Base-by-base conservation (phyloP, 1,139 yeast species). In the Komagataea norvegica region DNA sequence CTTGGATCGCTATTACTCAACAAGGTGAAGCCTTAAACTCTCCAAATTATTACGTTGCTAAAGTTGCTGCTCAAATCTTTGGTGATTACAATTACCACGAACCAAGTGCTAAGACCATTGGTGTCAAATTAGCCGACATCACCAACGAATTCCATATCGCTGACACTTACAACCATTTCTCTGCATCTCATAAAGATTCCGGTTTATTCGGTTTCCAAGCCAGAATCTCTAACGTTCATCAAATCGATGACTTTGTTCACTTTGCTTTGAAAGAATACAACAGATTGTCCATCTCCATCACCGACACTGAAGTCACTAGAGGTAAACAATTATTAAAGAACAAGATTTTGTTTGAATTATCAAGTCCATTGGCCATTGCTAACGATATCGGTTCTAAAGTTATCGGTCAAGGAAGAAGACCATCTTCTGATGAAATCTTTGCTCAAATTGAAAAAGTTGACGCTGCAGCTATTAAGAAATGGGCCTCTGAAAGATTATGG, bases 181-280 rank as follows among this genome's bases (percentile, higher is more conserved):
- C 86, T 48, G 63, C 64, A 41, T 77, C 86, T 36, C 82, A 77
- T 71, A 72, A 83, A 50, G 87, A 82, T 64, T 68, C 80, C 42
- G 91, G 93, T 58, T 73, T 84, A 62, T 84, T 88, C 87, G 94
- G 94, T 59, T 79, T 79, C 68, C 69, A 73, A 59, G 72, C 85
- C 46, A 78, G 74, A 57, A 70, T 79, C 49, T 67, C 80, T 43
- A 76, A 80, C 64, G 59, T 78, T 48, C 62, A 51, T 34, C 66
- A 68, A 53, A 64, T 83, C 52, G 93, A 83, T 62, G 94, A 84
- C 57, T 74, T 82, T 49, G 70, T 77, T 46, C 94, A 84, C 65
- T 83, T 83, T 66, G 70, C 85, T 45, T 70, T 82, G 64, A 84
- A 81, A 67, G 83, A 82, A 71, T 84, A 93, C 93, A 82, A 82